These are phyloP conservation scores for Immersiporthe knoxdaviesiana DNA, from an alignment of 2,329 filamentous ascomycete species.

Conservation along the genomic window DNA sequence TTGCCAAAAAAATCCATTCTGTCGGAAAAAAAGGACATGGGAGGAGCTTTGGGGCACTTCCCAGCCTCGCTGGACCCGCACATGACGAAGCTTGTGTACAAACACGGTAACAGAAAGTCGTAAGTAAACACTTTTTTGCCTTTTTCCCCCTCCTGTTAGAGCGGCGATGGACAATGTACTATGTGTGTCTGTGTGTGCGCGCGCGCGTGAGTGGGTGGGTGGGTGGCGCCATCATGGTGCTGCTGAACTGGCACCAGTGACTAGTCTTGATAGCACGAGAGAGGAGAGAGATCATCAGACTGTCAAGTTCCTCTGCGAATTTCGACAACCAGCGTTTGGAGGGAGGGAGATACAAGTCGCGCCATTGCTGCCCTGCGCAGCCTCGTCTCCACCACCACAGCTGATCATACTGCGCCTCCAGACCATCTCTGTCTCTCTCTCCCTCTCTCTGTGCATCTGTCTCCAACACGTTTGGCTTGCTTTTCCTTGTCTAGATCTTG, in stretches of 20 bases:
- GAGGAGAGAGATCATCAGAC: background rate
- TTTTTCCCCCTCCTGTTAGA: too few relatives aligned
- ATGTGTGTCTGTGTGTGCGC: too few relatives aligned
- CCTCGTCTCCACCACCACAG: conserved; percentile 1
- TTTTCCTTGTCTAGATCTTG: background rate
- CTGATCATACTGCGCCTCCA: background rate
- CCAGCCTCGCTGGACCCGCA: conserved; percentile 21
- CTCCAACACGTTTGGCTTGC: background rate
- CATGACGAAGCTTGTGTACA: conserved; percentile 6
- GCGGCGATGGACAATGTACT: background rate
- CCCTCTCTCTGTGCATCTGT: background rate
- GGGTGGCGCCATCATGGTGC: background rate
- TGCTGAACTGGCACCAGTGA: background rate
- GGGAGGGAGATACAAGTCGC: background rate
- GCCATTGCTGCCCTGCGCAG: background rate
- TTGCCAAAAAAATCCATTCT: conserved; percentile 22
- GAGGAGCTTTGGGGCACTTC: conserved; percentile 7
- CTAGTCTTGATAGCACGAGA: background rate
- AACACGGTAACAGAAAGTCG: background rate
- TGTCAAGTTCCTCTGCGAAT: background rate
- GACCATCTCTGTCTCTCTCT: background rate
- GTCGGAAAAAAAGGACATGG: conserved; percentile 11
- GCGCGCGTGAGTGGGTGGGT: too few relatives aligned
- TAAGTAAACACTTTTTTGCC: background rate
- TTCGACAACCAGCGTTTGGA: too few relatives aligned